These are phyloP conservation scores for Scopulariopsis brevicaulis DNA, from an alignment of 2,329 filamentous ascomycete genomes.

Conservation along the genomic window DNA sequence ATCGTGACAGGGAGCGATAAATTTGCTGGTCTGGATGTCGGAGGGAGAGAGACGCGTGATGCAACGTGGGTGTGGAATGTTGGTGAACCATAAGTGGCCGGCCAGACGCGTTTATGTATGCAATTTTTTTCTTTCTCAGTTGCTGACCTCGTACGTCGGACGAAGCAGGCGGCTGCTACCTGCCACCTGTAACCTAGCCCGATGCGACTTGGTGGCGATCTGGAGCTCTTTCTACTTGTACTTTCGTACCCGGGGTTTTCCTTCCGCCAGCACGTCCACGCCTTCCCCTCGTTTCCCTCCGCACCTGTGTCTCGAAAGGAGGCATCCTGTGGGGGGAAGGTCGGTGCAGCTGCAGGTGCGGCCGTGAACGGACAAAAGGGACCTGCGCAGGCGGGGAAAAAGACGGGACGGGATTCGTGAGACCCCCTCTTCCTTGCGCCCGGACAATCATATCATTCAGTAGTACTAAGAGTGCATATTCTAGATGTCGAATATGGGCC, in stretches of 20 bases:
- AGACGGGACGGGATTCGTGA: background rate
- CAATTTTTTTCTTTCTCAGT: background rate
- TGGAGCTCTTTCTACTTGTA: background rate
- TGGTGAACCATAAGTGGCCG: background rate
- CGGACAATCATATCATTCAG: background rate
- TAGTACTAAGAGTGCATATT: too few species aligned
- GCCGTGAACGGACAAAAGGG: background rate
- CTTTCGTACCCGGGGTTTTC: background rate
- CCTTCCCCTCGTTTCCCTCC: background rate
- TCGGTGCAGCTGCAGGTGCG: background rate
- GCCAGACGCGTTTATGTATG: background rate
- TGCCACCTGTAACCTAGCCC: background rate
- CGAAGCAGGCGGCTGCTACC: too few species aligned
- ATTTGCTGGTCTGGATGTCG: background rate
- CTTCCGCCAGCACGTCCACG: background rate
- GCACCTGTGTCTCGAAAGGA: background rate
- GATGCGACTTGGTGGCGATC: background rate
- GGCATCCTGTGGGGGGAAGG: background rate
- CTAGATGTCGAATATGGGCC: background rate
- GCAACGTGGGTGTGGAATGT: background rate
- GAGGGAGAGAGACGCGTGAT: background rate
- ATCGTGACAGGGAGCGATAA: background rate
- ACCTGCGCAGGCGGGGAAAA: background rate
- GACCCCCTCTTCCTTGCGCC: background rate
- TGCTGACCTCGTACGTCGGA: too few species aligned